phyloP scores from a whole-genome alignment of 2,329 filamentous ascomycete species.

The Leptosphaerulina australis region DNA sequence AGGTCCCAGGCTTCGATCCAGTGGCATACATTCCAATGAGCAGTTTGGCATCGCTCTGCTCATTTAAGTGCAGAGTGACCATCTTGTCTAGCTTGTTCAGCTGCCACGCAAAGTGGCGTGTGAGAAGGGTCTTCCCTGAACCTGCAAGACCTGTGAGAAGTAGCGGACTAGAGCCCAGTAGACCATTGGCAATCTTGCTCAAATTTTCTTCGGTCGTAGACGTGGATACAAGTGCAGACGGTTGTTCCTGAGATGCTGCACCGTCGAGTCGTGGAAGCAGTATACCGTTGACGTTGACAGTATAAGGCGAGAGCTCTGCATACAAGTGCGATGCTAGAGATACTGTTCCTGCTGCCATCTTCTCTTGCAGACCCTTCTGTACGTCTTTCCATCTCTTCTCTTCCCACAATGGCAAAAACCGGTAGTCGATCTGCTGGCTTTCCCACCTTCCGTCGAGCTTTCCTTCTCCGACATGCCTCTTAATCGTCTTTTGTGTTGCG shows the following conservation, averaged over 20 bases:
- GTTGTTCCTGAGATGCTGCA: conserved; percentile 32
- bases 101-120: conserved; percentile 79
- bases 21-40: conserved; percentile 93
- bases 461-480: conserved; percentile 67
- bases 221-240: conserved; percentile 62
- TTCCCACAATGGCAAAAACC: conserved; percentile 71
- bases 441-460: conserved; percentile 75
- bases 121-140: conserved; percentile 85
- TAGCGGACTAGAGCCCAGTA: conserved; percentile 73
- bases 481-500: conserved; percentile 74
- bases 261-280: conserved; percentile 48
- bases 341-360: neutral
- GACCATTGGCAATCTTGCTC: conserved; percentile 67
- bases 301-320: conserved; percentile 38
- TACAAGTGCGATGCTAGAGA: conserved; percentile 8
- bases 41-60: conserved; percentile 97
- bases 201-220: conserved; percentile 76
- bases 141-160: conserved; percentile 83
- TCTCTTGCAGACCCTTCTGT: conserved; percentile 18
- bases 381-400: conserved; percentile 58
- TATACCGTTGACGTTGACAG: conserved; percentile 46
- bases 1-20: conserved; percentile 83
- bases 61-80: conserved; percentile 94
- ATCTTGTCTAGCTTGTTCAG: conserved; percentile 80
- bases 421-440: conserved; percentile 75